A percentile compares a stretch with the other conserved stretches of the same genome.
phyloP scores from a whole-genome alignment of 2,329 filamentous ascomycete genomes.

The Trichoderma koningiopsis region DNA sequence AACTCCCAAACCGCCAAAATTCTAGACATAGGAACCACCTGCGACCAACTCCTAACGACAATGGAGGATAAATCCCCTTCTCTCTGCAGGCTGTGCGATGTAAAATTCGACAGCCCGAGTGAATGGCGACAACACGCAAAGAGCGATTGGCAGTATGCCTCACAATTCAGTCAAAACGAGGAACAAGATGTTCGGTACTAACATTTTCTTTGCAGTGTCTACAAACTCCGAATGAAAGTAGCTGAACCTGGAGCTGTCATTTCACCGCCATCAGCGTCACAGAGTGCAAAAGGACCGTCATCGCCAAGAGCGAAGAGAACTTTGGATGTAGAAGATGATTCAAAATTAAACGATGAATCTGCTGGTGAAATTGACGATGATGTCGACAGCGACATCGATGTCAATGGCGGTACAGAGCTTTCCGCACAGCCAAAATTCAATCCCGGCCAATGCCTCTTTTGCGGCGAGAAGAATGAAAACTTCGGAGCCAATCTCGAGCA shows the following conservation, averaged over 20 bases:
- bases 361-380: not conserved
- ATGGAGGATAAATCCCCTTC: slow-evolving; percentile 28
- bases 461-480: slow-evolving; percentile 34
- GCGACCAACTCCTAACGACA: not conserved
- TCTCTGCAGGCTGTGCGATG: slow-evolving; percentile 31
- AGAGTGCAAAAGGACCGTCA: slow-evolving; percentile 5
- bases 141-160: slow-evolving; percentile 32
- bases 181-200: not conserved
- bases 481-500: slow-evolving; percentile 47
- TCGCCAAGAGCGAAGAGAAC: slow-evolving; percentile 4
- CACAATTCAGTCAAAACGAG: not conserved
- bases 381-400: not conserved
- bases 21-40: not conserved
- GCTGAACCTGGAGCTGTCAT: slow-evolving; percentile 29
- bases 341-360: not conserved
- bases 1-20: slow-evolving; percentile 10
- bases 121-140: slow-evolving; percentile 33
- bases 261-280: slow-evolving; percentile 23
- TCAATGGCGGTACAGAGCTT: not conserved
- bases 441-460: slow-evolving; percentile 47
- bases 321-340: not conserved
- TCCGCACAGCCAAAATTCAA: slow-evolving; percentile 31
- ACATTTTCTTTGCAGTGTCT: slow-evolving; percentile 29
- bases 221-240: slow-evolving; percentile 32
- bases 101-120: slow-evolving; percentile 26